Evolutionary conservation across 2,329 filamentous ascomycete genomes (phyloP), one percentile per base, ranked within the genome.

Genomic region (Furcasterigmium furcatum): DNA sequence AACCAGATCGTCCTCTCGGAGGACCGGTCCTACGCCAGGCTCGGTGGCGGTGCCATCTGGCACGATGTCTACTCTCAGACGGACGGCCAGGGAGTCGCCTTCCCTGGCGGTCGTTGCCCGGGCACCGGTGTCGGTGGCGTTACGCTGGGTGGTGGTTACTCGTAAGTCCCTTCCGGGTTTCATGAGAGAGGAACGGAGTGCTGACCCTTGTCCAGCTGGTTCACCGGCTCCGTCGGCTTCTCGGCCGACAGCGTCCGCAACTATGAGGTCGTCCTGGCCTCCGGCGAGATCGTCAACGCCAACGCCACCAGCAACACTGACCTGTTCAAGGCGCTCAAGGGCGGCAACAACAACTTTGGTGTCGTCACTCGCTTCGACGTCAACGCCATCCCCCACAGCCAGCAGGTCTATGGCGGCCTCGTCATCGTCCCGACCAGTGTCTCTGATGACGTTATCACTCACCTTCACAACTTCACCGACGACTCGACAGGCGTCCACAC

Each of bases 401-500:
- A 41, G 24, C 24, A 29, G 24, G 48, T 50, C 35, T 47, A 46
- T 14, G 71, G 71, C 20, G 58, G 62, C 16, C 64, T 61, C 47
- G 72, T 71, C 48, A 69, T 68, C 41, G 67, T 66, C 36, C 55
- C 57, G 24, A 47, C 48, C 14, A 43, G 39, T 27, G 20, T 25
- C 13, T 43, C 21, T 22, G 49, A 47, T 20, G 20, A 47, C 13
- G 48, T 48, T 2, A 38, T 48, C 36, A 22, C 29, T 20, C 41
- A 38, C 12, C 41, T 48, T 4, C 24, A 48, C 12, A 24, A 39
- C 10, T 38, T 40, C 27, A 48, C 46, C 19, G 36, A 50, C 35
- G 48, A 47, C 21, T 39, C 44, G 14, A 38, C 9, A 16, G 46
- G 43, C 34, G 20, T 43, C 14, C 44, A 49, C 38, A 42, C 39